phyloP scores from a whole-genome alignment of 176 grass and related monocot species.

The Triticum urartu region DNA sequence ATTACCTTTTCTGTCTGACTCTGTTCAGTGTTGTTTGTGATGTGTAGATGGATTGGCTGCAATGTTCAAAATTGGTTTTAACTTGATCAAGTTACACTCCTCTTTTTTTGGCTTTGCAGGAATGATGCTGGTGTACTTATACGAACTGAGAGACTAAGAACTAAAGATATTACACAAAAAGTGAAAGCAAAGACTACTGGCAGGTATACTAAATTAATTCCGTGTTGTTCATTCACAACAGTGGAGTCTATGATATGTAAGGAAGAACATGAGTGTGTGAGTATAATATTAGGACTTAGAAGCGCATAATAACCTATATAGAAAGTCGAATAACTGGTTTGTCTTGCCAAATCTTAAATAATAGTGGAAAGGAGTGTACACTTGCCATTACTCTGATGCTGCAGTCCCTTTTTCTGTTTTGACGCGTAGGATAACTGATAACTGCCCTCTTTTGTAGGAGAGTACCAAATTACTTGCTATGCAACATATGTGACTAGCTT shows the following conservation, averaged over 20 bases:
- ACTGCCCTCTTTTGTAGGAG: background rate
- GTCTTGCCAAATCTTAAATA: constrained; percentile 1
- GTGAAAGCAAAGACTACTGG: constrained; percentile 96
- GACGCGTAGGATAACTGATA: background rate
- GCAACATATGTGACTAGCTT: background rate
- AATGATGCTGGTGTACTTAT: constrained; percentile 80
- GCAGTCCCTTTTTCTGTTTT: background rate
- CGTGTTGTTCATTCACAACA: constrained; percentile 12
- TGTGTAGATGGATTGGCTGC: background rate
- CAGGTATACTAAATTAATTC: constrained; percentile 48
- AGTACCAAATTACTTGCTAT: constrained; percentile 10
- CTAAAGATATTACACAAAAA: constrained; percentile 94
- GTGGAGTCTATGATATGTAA: background rate
- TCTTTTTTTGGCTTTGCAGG: constrained; percentile 39
- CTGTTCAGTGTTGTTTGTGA: background rate
- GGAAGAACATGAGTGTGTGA: background rate
- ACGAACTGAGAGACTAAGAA: constrained; percentile 92
- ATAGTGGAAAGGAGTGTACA: background rate
- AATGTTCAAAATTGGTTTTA: constrained; percentile 13
- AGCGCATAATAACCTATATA: background rate
- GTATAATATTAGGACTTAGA: background rate
- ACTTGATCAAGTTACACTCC: constrained; percentile 12
- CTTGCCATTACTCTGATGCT: background rate
- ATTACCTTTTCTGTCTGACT: background rate
- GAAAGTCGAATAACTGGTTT: background rate